Percentiles rank a stretch among this genome's conserved stretches.
Evolutionary conservation across 441 rosid genomes (phyloP).

Genomic region (Eutrema salsugineum): DNA sequence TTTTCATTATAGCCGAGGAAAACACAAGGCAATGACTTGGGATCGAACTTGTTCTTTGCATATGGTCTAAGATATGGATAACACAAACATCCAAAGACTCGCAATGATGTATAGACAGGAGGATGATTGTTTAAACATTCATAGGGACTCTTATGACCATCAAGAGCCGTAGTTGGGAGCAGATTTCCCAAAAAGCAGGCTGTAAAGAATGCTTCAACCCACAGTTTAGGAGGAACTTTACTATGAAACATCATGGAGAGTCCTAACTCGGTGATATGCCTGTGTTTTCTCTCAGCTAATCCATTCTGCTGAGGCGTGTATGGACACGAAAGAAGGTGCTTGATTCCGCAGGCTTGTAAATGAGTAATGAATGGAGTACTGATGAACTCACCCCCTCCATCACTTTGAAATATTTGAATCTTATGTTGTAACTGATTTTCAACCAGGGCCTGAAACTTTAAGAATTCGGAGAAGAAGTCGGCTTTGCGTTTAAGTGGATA

Average conservation of each 20-base stretch:
- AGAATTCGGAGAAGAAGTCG: not conserved
- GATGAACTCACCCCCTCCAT: not conserved
- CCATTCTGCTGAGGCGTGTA: not conserved
- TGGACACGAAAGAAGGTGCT: fast-evolving
- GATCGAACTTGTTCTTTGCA: no score
- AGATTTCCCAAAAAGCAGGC: not conserved
- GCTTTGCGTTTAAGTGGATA: not conserved
- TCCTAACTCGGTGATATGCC: no score
- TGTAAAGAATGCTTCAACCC: not conserved
- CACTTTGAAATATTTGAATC: not conserved
- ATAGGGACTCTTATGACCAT: not conserved
- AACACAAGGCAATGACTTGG: no score
- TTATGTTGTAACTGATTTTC: not conserved
- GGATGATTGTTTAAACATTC: no score
- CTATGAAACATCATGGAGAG: not conserved
- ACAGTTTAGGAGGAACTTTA: not conserved
- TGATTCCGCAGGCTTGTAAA: fast-evolving
- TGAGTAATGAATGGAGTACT: fast-evolving
- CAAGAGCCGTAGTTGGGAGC: fast-evolving
- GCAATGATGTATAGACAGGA: no score
- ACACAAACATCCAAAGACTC: no score
- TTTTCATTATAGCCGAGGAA: no score
- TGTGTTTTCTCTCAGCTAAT: not conserved
- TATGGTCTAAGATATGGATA: no score
- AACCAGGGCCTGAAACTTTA: not conserved